phyloP scores from a whole-genome alignment of 192 early-diverging fungal species.

The Linnemannia zychae region DNA sequence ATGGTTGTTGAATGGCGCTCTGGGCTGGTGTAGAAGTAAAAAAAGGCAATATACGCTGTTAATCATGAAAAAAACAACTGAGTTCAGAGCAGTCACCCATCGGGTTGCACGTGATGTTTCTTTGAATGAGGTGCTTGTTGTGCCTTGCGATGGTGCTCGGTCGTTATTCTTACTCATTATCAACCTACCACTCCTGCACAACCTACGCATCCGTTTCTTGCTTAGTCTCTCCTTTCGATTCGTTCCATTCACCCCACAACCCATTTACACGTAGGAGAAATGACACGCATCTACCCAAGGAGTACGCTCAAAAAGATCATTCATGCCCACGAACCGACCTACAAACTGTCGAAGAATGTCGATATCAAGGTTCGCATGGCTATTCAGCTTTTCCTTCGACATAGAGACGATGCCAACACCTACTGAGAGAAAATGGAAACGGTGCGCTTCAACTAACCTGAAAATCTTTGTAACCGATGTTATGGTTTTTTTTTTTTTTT shows the following conservation, averaged over 20 bases:
- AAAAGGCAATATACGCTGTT: background rate
- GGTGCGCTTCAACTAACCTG: background rate
- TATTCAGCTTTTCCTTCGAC: background rate
- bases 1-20: background rate
- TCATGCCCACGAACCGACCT: slow-evolving; percentile 50
- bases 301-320: slow-evolving; percentile 51
- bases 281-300: slow-evolving; percentile 58
- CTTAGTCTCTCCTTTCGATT: background rate
- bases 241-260: background rate
- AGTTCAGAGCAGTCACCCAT: background rate
- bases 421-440: background rate
- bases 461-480: background rate
- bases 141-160: background rate
- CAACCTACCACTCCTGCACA: too few relatives aligned
- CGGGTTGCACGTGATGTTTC: background rate
- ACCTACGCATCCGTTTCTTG: background rate
- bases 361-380: slow-evolving; percentile 44
- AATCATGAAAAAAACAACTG: background rate
- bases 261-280: background rate
- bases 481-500: background rate
- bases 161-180: background rate
- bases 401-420: background rate
- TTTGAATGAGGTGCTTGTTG: background rate
- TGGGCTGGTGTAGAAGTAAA: background rate
- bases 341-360: slow-evolving; percentile 50